Evolutionary conservation across 2,329 filamentous ascomycete species (phyloP), one percentile per base, ranked within the genome.

Genomic region (Penicillium italicum): DNA sequence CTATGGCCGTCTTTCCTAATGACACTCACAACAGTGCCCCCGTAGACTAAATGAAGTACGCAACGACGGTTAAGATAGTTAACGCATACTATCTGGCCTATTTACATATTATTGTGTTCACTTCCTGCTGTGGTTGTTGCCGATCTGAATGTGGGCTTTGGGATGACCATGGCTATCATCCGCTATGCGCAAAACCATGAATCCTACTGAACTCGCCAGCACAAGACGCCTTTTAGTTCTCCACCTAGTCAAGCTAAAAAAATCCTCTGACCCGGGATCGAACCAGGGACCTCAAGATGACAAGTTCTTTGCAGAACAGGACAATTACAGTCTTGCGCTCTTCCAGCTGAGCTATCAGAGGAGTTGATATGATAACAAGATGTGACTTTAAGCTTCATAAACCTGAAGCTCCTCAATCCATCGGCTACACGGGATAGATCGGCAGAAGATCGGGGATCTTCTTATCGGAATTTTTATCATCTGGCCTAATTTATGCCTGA

Each of bases 321-420:
- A 5, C 43, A 45, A 34, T 45, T 45, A 45, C 43, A 45, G 43
- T 45, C 43, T 45, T 45, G 43, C 30, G 43, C 43, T 45, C 43
- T 45, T 45, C 43, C 43, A 45, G 43, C 43, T 45, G 43, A 45
- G 43, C 30, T 45, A 45, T 45, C 43, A 45, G 43, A 45, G 43
- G 43, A 33, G 9, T 45, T 44, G 7, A 20, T 44, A 44, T 14
- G n/a, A 14, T 14, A 20, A 14, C 0, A 4, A 2, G 0, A 5
- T 0, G 11, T 3, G n/a, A 1, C 0, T 20, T 1, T 2, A 31
- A 3, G n/a, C 5, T 1, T 28, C 0, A 42, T 42, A 18, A 42
- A 28, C 4, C 9, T 12, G 5, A 18, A 18, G 9, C 11, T 6
- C 2, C 18, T 28, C 5, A 30, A 14, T 10, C 8, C 11, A 18